Base-by-base conservation (phyloP, 2,329 filamentous ascomycete species). In the Talaromyces sp. region DNA sequence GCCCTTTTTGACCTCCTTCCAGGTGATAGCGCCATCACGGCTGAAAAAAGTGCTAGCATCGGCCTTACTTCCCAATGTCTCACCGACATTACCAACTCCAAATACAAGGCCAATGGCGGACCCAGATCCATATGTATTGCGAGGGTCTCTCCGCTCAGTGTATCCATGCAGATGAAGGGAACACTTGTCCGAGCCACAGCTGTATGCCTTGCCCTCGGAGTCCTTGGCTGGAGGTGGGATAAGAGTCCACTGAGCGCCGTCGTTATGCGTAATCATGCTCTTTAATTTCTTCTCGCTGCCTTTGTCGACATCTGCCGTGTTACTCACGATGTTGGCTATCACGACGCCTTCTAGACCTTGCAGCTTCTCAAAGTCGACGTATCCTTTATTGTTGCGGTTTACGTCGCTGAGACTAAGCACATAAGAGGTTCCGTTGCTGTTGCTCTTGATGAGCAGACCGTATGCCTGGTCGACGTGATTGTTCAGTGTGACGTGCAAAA, bases 291-390 rank as follows among this genome's bases (percentile, higher is more conserved):
- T 99, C 49, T 84, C 82, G 25, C 85, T 83, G 19, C 88, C 88
- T 52, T 84, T 82, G 61, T 86, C 81, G 13, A 86, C 82, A 37
- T 89, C 87, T 39, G 90, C 82, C 31, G 84, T 79, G 73, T 98
- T 98, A 57, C 85, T 83, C 19, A 99, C 92, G 8, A 91, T 81
- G 72, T 99, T 99, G 73, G 93, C 91, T 69, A 99, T 78, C 17
- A 89, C 88, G 60, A 99, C 92, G 50, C 95, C 95, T 77, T 99
- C 94, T 15, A 99, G 83, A 2, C 93, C 93, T 57, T 91, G 86
- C 83, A 97, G 92, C 81, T 96, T 97, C 76, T 99, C 95, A 77
- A 96, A 99, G 75, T 99, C 95, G 52, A 97, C 94, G 73, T 89
- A 97, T 50, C 89, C 93, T 1, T 76, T 71, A 13, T 84, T 81